A percentile compares a stretch with the other conserved stretches of the same genome.
Evolutionary conservation across 345 rosid species (phyloP).

Genomic region (Hibiscus tridactylites): DNA sequence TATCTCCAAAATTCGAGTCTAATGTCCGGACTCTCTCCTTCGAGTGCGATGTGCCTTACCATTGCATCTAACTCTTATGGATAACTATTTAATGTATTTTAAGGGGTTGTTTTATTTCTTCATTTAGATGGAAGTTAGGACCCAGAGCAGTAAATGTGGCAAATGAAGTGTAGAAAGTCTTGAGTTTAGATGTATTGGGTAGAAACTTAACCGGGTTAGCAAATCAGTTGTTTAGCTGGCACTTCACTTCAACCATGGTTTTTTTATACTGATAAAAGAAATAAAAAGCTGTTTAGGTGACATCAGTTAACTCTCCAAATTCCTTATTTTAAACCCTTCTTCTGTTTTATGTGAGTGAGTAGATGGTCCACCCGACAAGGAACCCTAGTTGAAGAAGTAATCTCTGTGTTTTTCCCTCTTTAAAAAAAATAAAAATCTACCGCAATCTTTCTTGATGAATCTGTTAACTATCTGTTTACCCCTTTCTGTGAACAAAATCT

Average conservation of each 20-base stretch:
- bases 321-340: conserved; percentile 18
- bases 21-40: no score
- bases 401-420: not conserved
- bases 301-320: conserved; percentile 26
- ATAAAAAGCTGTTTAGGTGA: conserved; percentile 18
- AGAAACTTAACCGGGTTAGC: conserved; percentile 64
- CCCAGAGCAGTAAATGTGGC: conserved; percentile 27
- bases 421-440: conserved; percentile 10
- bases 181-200: conserved; percentile 69
- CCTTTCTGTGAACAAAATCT: conserved; percentile 4
- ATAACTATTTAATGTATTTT: not conserved
- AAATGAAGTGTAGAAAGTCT: conserved; percentile 44
- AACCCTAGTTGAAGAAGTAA: conserved; percentile 47
- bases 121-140: conserved; percentile 15
- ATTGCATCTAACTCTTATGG: no score
- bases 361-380: conserved; percentile 43
- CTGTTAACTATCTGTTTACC: conserved; percentile 5
- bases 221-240: conserved; percentile 56
- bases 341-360: conserved; percentile 3
- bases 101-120: conserved; percentile 10
- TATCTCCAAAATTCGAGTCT: conserved; percentile 3
- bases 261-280: conserved; percentile 17
- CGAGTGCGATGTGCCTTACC: no score
- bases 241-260: conserved; percentile 3
- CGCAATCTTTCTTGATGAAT: conserved; percentile 14